These are phyloP conservation scores for Cyberlindnera saturnus DNA, from an alignment of 805 yeast genomes.

Conservation along the genomic window DNA sequence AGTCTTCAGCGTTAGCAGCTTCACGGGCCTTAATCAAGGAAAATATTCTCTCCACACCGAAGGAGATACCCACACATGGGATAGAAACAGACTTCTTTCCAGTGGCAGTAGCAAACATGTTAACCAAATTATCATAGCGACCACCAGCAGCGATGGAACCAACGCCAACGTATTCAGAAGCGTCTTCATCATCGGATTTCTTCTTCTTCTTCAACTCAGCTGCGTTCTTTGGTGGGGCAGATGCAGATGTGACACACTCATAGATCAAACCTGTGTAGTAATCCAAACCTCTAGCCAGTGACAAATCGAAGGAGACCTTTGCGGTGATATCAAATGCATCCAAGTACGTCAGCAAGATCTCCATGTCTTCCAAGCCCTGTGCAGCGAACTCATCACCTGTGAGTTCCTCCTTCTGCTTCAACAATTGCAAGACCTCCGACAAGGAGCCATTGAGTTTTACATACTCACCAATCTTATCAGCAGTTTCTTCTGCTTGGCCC, in stretches of 20 bases:
- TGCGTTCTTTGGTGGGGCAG: constrained; percentile 91
- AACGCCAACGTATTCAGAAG: constrained; percentile 94
- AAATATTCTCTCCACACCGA: constrained; percentile 93
- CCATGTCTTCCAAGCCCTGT: constrained; percentile 78
- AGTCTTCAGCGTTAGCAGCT: constrained; percentile 41
- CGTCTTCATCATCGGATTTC: constrained; percentile 67
- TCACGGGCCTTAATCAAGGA: constrained; percentile 79
- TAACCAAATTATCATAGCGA: constrained; percentile 92
- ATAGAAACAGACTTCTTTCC: constrained; percentile 75
- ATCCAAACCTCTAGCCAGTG: constrained; percentile 95
- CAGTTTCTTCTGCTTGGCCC: constrained; percentile 85
- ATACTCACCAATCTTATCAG: constrained; percentile 87
- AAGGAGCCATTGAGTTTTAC: constrained; percentile 82
- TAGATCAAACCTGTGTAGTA: constrained; percentile 96
- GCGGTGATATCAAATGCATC: constrained; percentile 74
- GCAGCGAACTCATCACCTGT: constrained; percentile 65
- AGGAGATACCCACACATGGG: constrained; percentile 96
- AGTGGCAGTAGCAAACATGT: constrained; percentile 85
- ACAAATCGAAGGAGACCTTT: constrained; percentile 79
- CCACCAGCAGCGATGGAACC: constrained; percentile 99
- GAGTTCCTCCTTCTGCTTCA: constrained; percentile 54
- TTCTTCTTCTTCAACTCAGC: constrained; percentile 43
- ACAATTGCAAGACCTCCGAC: constrained; percentile 48
- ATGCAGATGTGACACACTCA: constrained; percentile 91
- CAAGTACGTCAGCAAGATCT: constrained; percentile 63